A percentile compares a stretch with the other conserved stretches of the same genome.
Evolutionary conservation across 768 basidiomycete species (phyloP).

Genomic region (Chlorophyllum brunneum): DNA sequence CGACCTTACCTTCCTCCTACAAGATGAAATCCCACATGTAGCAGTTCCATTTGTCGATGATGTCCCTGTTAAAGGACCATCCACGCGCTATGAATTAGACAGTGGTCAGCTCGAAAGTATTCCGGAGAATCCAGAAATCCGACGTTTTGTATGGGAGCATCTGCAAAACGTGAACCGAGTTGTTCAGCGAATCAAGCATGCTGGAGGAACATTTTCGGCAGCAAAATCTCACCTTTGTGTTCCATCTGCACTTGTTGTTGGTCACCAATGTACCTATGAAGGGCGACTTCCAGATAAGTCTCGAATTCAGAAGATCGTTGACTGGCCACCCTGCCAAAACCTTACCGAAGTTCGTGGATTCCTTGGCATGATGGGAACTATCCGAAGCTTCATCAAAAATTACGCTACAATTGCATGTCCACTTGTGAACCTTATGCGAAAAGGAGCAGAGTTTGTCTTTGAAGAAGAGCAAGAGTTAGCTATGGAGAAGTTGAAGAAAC

Average conservation of each 20-base stretch:
- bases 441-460: slow-evolving; percentile 26
- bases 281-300: slow-evolving; percentile 23
- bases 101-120: slow-evolving; percentile 1
- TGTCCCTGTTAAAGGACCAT: slow-evolving; percentile 27
- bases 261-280: slow-evolving; percentile 30
- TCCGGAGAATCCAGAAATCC: slow-evolving; percentile 6
- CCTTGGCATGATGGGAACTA: slow-evolving; percentile 22
- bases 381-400: slow-evolving; percentile 26
- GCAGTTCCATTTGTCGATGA: slow-evolving; percentile 28
- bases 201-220: slow-evolving; percentile 26
- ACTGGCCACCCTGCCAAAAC: slow-evolving; percentile 25
- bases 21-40: slow-evolving; percentile 25
- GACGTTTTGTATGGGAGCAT: slow-evolving; percentile 30
- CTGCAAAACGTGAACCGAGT: slow-evolving; percentile 11
- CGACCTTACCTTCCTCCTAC: slow-evolving; percentile 26
- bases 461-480: slow-evolving; percentile 11
- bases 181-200: slow-evolving; percentile 23
- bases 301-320: slow-evolving; percentile 21
- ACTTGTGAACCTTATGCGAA: slow-evolving; percentile 17
- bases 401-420: slow-evolving; percentile 18
- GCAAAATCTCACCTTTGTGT: slow-evolving; percentile 22
- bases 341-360: slow-evolving; percentile 23
- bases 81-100: slow-evolving; percentile 22
- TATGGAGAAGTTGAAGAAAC: slow-evolving; percentile 7
- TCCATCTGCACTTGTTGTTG: slow-evolving; percentile 16